Evolutionary conservation across 805 yeast genomes (phyloP).

Genomic region (Kuraishia capsulata): DNA sequence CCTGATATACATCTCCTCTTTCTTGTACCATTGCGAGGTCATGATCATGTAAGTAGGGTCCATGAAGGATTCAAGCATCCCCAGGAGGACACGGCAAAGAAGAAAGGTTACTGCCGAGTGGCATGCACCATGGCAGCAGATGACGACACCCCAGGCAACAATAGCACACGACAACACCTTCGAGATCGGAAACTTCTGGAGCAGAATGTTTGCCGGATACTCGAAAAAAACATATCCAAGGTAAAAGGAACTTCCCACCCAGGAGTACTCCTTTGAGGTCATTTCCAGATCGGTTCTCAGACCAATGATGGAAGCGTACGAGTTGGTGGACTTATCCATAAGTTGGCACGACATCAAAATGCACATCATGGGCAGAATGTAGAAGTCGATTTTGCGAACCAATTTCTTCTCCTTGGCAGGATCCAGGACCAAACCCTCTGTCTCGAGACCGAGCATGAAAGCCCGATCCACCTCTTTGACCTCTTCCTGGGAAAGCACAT

Average conservation of each 20-base stretch:
- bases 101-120: slow-evolving; percentile 41
- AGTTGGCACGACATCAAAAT: slow-evolving; percentile 25
- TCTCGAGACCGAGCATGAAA: slow-evolving; percentile 27
- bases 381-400: slow-evolving; percentile 38
- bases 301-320: slow-evolving; percentile 39
- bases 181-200: slow-evolving; percentile 45
- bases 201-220: slow-evolving; percentile 30
- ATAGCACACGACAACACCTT: slow-evolving; percentile 39
- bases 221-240: slow-evolving; percentile 37
- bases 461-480: slow-evolving; percentile 16
- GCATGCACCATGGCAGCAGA: slow-evolving; percentile 43
- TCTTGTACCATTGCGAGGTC: slow-evolving; percentile 40
- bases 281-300: slow-evolving; percentile 28
- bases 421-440: slow-evolving; percentile 2
- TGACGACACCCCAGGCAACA: slow-evolving; percentile 44
- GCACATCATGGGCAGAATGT: slow-evolving; percentile 39
- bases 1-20: slow-evolving; percentile 26
- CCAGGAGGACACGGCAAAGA: slow-evolving; percentile 45
- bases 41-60: slow-evolving; percentile 50
- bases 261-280: slow-evolving; percentile 36
- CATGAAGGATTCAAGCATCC: slow-evolving; percentile 38
- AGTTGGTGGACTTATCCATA: slow-evolving; percentile 32
- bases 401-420: slow-evolving; percentile 4
- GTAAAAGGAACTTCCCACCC: slow-evolving; percentile 43
- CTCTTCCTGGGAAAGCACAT: background rate